phyloP scores from a whole-genome alignment of 176 grass and related monocot species.

The Paspalum vaginatum region DNA sequence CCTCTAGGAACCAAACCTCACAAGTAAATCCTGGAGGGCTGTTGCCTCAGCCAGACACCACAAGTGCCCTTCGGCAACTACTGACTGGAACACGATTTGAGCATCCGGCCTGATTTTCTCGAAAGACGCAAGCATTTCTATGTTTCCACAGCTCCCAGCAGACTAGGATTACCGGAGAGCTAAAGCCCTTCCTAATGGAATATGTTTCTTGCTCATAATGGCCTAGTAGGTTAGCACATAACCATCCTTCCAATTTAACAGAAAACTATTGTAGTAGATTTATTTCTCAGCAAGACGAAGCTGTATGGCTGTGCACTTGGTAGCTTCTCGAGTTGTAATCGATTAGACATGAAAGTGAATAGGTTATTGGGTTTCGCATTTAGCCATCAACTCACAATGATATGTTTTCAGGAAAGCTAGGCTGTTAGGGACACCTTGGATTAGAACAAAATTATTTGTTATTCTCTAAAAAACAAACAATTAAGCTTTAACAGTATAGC shows the following conservation, averaged over 20 bases:
- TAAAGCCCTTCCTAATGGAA: too few species aligned
- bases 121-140: too few species aligned
- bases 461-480: constrained; percentile 12
- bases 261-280: neutral
- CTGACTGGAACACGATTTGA: too few species aligned
- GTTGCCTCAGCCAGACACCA: too few species aligned
- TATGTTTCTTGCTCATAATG: neutral
- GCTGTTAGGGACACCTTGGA: neutral
- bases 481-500: neutral
- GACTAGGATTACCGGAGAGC: too few species aligned
- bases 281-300: neutral
- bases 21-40: too few species aligned
- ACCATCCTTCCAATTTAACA: neutral
- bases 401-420: neutral
- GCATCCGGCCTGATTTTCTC: too few species aligned
- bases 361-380: neutral
- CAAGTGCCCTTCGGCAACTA: too few species aligned
- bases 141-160: too few species aligned
- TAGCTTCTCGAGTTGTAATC: neutral
- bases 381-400: neutral
- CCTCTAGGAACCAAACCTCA: too few species aligned
- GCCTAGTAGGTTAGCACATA: neutral
- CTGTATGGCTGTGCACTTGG: neutral
- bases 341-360: neutral
- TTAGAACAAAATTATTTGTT: neutral